phyloP scores from a whole-genome alignment of 2,329 filamentous ascomycete genomes.

The Onygena corvina region DNA sequence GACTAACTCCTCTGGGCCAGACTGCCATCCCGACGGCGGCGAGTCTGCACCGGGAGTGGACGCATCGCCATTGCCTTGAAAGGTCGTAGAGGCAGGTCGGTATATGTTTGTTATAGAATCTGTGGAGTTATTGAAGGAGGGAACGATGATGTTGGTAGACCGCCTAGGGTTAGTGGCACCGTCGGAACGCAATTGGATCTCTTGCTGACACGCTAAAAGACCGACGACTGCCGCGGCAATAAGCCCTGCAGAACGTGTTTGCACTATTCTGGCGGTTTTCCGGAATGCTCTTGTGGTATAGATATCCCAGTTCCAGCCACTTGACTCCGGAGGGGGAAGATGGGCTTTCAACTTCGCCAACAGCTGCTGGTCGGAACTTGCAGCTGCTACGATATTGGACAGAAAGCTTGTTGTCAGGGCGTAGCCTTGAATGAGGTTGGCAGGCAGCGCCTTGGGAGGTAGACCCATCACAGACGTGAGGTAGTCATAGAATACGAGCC shows the following conservation, averaged over 20 bases:
- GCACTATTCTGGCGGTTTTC: slow-evolving; percentile 56
- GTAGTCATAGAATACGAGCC: slow-evolving; percentile 57
- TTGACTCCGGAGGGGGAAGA: slow-evolving; percentile 37
- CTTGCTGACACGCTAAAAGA: slow-evolving; percentile 55
- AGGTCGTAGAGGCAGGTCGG: slow-evolving; percentile 7
- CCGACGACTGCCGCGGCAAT: slow-evolving; percentile 62
- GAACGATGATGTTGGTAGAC: slow-evolving; percentile 15
- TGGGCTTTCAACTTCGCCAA: slow-evolving; percentile 40
- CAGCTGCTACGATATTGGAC: slow-evolving; percentile 52
- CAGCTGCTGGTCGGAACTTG: slow-evolving; percentile 40
- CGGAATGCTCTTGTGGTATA: slow-evolving; percentile 49
- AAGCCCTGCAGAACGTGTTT: slow-evolving; percentile 60
- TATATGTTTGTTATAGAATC: slow-evolving; percentile 18
- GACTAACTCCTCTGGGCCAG: slow-evolving; percentile 49
- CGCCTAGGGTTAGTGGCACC: slow-evolving; percentile 27
- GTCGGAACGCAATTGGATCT: slow-evolving; percentile 42
- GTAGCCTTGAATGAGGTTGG: slow-evolving; percentile 45
- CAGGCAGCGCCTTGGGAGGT: slow-evolving; percentile 39
- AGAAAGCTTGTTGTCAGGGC: slow-evolving; percentile 60
- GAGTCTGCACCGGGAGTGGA: slow-evolving; percentile 8
- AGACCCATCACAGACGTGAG: slow-evolving; percentile 37
- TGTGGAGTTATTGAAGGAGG: slow-evolving; percentile 15
- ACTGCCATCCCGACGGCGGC: slow-evolving; percentile 32
- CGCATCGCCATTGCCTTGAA: background rate
- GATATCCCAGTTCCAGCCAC: slow-evolving; percentile 51